Evolutionary conservation across 768 basidiomycete genomes (phyloP).

Genomic region (Hortiboletus flavorubellus): DNA sequence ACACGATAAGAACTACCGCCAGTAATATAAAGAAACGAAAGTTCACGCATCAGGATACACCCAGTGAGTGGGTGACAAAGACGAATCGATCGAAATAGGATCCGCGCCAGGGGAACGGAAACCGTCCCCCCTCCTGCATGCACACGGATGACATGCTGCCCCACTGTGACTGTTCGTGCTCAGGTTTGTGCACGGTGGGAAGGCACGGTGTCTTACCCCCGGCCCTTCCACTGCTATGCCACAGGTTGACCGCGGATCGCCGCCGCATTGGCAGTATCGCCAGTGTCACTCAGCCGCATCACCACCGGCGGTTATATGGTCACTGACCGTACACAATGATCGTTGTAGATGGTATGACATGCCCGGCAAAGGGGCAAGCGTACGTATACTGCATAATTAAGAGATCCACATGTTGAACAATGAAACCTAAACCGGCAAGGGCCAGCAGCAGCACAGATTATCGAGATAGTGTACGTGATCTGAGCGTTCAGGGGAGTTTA

Average conservation of each 20-base stretch:
- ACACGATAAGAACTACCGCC: not conserved
- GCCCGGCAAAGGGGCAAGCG: constrained; percentile 22
- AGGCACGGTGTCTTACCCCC: constrained; percentile 22
- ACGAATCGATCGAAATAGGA: constrained; percentile 17
- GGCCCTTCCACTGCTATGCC: constrained; percentile 4
- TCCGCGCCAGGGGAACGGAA: constrained; percentile 2
- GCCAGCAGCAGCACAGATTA: constrained; percentile 50
- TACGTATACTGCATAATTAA: constrained; percentile 62
- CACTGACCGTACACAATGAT: constrained; percentile 34
- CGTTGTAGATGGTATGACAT: constrained; percentile 4
- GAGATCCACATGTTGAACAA: constrained; percentile 55
- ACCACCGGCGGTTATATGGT: constrained; percentile 2
- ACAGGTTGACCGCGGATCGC: constrained; percentile 3
- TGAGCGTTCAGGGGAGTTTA: constrained; percentile 51
- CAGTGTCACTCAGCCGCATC: not conserved
- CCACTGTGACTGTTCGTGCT: constrained; percentile 5
- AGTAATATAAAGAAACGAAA: constrained; percentile 13
- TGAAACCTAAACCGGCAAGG: constrained; percentile 54
- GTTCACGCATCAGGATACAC: constrained; percentile 1
- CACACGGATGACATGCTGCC: constrained; percentile 13
- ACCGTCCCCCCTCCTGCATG: constrained; percentile 4
- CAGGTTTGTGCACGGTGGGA: constrained; percentile 14
- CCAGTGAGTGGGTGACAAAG: not conserved
- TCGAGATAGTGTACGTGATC: constrained; percentile 50
- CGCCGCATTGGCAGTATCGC: constrained; percentile 2